Conservation (phyloP, 768 basidiomycete genomes). For the Termitomyces eurrhizus region DNA sequence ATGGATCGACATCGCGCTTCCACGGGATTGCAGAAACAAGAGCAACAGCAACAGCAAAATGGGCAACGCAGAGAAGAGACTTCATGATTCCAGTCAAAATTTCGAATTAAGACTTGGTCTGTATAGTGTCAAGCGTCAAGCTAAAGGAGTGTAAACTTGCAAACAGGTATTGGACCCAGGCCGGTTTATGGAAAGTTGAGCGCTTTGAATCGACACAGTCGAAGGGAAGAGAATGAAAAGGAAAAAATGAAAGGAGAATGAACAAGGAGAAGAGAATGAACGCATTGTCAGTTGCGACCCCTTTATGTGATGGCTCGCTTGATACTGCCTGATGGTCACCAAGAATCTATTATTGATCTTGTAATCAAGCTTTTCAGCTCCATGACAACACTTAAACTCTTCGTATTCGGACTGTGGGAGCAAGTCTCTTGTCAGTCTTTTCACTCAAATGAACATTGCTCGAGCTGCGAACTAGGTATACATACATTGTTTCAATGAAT, state of each 20-base stretch:
- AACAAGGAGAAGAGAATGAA: not conserved
- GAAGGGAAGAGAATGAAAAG: slow-evolving; percentile 7
- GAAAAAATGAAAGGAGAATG: not conserved
- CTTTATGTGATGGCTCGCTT: not conserved
- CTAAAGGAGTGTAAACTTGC: slow-evolving; percentile 10
- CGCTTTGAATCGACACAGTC: slow-evolving; percentile 18
- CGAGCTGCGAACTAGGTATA: not conserved
- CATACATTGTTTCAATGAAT: not conserved
- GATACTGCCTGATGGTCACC: not conserved
- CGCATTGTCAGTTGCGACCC: not conserved
- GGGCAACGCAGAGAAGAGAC: slow-evolving; percentile 25
- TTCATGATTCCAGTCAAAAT: slow-evolving; percentile 22
- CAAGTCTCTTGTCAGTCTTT: not conserved
- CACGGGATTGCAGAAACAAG: slow-evolving; percentile 35
- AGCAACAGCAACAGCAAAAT: slow-evolving; percentile 25
- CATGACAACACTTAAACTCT: not conserved
- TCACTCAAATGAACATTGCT: not conserved
- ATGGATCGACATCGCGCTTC: slow-evolving; percentile 35
- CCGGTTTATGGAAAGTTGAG: not conserved
- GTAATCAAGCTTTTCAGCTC: not conserved
- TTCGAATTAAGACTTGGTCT: not conserved
- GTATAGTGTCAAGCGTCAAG: slow-evolving; percentile 14
- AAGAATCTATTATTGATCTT: not conserved
- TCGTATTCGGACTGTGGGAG: not conserved
- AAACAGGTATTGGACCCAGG: not conserved